Evolutionary conservation across 345 rosid genomes (phyloP), one percentile per base, ranked within the genome.

Genomic region (Ceriops tagal): DNA sequence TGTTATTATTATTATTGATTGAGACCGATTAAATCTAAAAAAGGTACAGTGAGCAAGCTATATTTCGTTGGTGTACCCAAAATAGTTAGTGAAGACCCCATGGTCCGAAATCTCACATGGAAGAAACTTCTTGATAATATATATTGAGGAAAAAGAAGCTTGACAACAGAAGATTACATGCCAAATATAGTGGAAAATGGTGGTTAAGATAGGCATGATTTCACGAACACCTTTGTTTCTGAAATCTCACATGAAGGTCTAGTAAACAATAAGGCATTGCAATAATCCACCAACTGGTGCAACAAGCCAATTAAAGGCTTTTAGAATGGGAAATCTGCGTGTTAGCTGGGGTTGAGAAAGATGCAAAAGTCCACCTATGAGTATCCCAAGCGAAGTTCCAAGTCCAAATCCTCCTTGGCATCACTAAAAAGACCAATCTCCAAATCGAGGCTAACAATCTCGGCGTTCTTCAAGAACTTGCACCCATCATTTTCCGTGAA

Each of bases 341-440:
- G 20, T 58, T 13, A 24, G 61, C 27, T 32, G 39, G 53, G 18
- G 22, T 18, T 35, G 21, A 56, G 8, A 43, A 57, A 31, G 71
- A 56, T 60, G 49, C 47, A 3, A 28, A 51, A n/a, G n/a, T 73
- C 52, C 19, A 35, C 60, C 79, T 83, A 83, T 53, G 89, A 77
- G 64, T 79, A 84, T 8, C 98, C 98, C 74, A 93, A 82, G 61
- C 98, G 91, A 83, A 93, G 98, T 71, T 93, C 97, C 74, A 93
- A 91, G 76, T 93, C 98, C 72, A 93, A 73, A 75, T 87, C 92
- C 60, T 90, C 78, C 56, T 80, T 79, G 53, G 88, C 66, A 24
- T 82, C 81, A 55, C 78, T 68, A 64, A 83, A 61, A 66, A 83
- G 69, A 67, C 92, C 97, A 28, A 85, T 84, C 82, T 89, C 89